These are phyloP conservation scores for Knoxia roxburghii DNA, from an alignment of 257 asterid genomes.

Conservation along the genomic window DNA sequence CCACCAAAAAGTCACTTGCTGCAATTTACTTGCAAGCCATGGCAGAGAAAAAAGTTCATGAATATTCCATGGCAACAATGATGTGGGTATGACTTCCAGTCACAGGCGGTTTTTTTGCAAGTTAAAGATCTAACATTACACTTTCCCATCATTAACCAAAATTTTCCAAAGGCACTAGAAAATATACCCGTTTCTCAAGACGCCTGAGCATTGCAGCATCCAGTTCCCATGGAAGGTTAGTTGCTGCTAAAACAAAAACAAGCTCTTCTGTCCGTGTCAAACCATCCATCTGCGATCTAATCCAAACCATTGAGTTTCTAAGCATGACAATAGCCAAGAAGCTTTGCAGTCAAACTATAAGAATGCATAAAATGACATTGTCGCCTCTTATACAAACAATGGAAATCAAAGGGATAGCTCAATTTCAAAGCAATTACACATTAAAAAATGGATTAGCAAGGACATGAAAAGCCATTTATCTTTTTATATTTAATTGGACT, in stretches of 20 bases:
- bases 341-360: neutral
- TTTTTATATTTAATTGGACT: neutral
- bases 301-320: slow-evolving; percentile 25
- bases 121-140: neutral
- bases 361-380: neutral
- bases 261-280: slow-evolving; percentile 88
- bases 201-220: slow-evolving; percentile 99
- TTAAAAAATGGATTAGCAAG: neutral
- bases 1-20: neutral
- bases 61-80: neutral
- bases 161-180: slow-evolving; percentile 8
- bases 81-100: neutral
- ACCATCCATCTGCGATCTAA: slow-evolving; percentile 95
- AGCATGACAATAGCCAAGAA: neutral
- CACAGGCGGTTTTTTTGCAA: neutral
- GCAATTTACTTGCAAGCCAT: no score
- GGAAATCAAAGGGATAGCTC: neutral
- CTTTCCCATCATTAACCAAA: neutral
- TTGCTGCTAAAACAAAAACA: slow-evolving; percentile 97
- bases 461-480: neutral
- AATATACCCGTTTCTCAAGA: slow-evolving; percentile 86
- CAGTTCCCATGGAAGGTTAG: slow-evolving; percentile 99
- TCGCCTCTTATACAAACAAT: neutral
- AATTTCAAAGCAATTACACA: neutral
- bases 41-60: no score